These are phyloP conservation scores for Neurospora crassa DNA, from an alignment of 2,329 filamentous ascomycete species.

Conservation along the genomic window DNA sequence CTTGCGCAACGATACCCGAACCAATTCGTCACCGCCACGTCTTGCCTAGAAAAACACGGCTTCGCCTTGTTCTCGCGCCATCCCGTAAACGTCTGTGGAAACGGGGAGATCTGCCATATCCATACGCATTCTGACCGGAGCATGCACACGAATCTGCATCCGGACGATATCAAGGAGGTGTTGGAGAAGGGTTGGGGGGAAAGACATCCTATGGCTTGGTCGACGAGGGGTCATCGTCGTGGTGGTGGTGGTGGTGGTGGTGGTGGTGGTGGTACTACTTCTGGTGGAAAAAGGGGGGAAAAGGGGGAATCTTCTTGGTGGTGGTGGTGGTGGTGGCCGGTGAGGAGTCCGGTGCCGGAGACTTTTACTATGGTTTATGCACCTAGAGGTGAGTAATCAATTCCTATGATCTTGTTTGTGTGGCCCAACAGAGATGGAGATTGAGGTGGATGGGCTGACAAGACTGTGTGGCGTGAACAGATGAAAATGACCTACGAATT, in stretches of 20 bases:
- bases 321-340: slow-evolving; percentile 18
- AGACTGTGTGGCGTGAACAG: slow-evolving; percentile 19
- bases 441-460: not conserved
- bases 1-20: slow-evolving; percentile 38
- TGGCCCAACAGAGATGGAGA: not conserved
- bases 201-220: slow-evolving; percentile 56
- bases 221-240: slow-evolving; percentile 16
- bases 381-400: slow-evolving; percentile 42
- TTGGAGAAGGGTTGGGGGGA: slow-evolving; percentile 74
- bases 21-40: slow-evolving; percentile 51
- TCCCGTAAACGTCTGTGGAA: slow-evolving; percentile 59
- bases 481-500: slow-evolving; percentile 56
- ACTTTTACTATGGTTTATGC: slow-evolving; percentile 80
- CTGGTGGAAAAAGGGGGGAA: not conserved
- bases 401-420: not conserved
- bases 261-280: not conserved
- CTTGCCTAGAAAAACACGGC: slow-evolving; percentile 75
- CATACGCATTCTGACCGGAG: slow-evolving; percentile 62
- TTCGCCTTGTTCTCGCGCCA: slow-evolving; percentile 62
- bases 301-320: not conserved
- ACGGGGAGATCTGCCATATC: slow-evolving; percentile 75
- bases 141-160: slow-evolving; percentile 73
- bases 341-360: slow-evolving; percentile 57
- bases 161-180: slow-evolving; percentile 63
- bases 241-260: not conserved